Base-by-base conservation (phyloP, 1,284 basidiomycete species). In the Athelia sp. region DNA sequence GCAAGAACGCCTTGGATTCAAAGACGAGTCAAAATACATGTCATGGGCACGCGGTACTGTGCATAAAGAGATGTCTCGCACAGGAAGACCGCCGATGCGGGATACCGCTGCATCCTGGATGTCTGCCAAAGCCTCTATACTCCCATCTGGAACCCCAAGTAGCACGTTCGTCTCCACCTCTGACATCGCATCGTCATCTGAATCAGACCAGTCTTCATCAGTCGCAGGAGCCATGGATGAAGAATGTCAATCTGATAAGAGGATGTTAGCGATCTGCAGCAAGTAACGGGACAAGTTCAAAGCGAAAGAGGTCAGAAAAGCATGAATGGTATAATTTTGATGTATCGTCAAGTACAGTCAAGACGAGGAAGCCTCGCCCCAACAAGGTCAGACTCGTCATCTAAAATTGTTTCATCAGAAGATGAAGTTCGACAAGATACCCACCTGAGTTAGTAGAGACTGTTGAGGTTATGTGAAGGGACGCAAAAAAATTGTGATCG, bases 321-420 rank as follows among this genome's bases (percentile, higher is more conserved):
- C 89, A 91, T 91, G 89, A 92, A 91, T 91, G 88, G 88, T 85
- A 86, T 73, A 73, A 64, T 65, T 69, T 72, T 61, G 63, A 66
- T 58, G 71, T 73, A 61, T 90, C 88, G 79, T 90, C 88, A 86
- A 60, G 54, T 73, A 70, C 63, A 57, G 61, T 59, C 58, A 57
- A 58, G 63, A 65, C 60, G 73, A 78, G 82, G 80, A 81, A 84
- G 78, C 84, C 82, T 75, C 72, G 70, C 61, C 61, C 57, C 58
- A 57, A 61, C 62, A 63, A 58, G 60, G 69, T 91, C 89, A 73
- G 89, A 91, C 89, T 91, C 89, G 89, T 91, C 88, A 91, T 91
- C 89, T 90, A 77, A 69, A 65, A 64, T 15, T 59, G 63, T n/a
- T 62, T 90, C 88, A 90, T 90, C 88, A 62, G 66, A 38, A 48